Base-by-base conservation (phyloP, 495 filamentous ascomycete species). In the Ramalina peruviana region DNA sequence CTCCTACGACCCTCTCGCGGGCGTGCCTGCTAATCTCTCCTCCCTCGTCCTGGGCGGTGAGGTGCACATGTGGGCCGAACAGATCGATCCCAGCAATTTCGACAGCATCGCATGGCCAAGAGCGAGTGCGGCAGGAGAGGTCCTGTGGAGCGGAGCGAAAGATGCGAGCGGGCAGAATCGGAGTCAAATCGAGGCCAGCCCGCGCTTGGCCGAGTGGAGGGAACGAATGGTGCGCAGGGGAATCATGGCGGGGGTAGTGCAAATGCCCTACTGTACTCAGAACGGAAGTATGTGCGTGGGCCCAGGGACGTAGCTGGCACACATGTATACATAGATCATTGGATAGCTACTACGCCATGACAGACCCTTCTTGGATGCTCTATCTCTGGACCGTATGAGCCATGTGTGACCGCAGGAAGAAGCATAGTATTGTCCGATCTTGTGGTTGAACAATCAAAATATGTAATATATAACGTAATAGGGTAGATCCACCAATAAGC, bases 51-150 rank as follows among this genome's bases (percentile, higher is more conserved):
- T 89, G 4, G 86, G 86, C 23, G 86, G 84, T 10, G 86, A 90
- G 59, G 75, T 81, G 16, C 79, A 81, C 52, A 75, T 85, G 23
- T 92, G 86, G 86, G 74, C 70, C 54, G 86, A 92, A 66, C 77
- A 83, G 49, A 86, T 82, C 25, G 86, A 92, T 58, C 60, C 75
- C 0, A 65, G 73, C 25, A 86, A 75, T 54, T 55, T 88, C 3
- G 85, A 89, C 62, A 58, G 63, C 45, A 78, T 83, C 65, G 62
- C 86, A 0, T 92, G 86, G 86, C 86, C 86, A n/a, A 68, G 86
- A n/a, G 75, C 76, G 4, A 71, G 55, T 26, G 85, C 82, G 7
- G 82, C 81, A 2, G 58, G 48, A 19, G 58, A 60, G 38, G 49
- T 60, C 0, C 25, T 60, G 39, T 60, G 58, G 58, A 55, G 52